Base-by-base conservation (phyloP, 257 asterid genomes). In the Plectranthus barbatus region DNA sequence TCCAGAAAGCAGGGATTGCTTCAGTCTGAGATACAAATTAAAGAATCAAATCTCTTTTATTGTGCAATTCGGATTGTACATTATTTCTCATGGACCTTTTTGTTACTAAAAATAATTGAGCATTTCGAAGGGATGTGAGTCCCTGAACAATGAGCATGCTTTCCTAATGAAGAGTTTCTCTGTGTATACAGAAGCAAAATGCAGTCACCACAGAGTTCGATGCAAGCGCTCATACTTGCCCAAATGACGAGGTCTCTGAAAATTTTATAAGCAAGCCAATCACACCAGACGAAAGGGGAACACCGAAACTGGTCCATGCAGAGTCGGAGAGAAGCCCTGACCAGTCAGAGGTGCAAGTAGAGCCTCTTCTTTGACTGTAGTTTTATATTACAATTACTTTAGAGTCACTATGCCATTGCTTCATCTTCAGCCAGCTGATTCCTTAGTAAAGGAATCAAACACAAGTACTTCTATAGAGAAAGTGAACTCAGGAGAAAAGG, bases 381-480 rank as follows among this genome's bases (percentile, higher is more conserved):
- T 57, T 59, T 23, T 37, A 41, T 45, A n/a, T 60, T 26, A 17
- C 12, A 18, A 42, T 57, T 20, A 33, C 45, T 53, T 21, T 39
- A 53, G 56, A 62, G 41, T 29, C 52, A 50, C 53, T 58, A 44
- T 65, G 39, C 9, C 64, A 41, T 49, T 67, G 49, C 52, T 53
- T 67, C 36, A 34, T 62, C 51, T 72, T 19, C 69, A 74, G 81
- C 52, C 51, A 70, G 21, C 66, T 24, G 62, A 37, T 52, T 62
- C 73, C 64, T 31, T 57, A 72, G 59, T 29, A 53, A 61, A 66
- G 44, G 73, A 72, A 62, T 50, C 62, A 31, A 72, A 31, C 55
- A 54, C 75, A 37, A 68, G 37, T 52, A 15, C 58, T 14, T 55
- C 49, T n/a, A 51, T 33, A 29, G 54, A 31, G 19, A 60, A 36